These are phyloP conservation scores for Gilbertella persicaria DNA, from an alignment of 371 early-diverging fungal genomes.

Conservation along the genomic window DNA sequence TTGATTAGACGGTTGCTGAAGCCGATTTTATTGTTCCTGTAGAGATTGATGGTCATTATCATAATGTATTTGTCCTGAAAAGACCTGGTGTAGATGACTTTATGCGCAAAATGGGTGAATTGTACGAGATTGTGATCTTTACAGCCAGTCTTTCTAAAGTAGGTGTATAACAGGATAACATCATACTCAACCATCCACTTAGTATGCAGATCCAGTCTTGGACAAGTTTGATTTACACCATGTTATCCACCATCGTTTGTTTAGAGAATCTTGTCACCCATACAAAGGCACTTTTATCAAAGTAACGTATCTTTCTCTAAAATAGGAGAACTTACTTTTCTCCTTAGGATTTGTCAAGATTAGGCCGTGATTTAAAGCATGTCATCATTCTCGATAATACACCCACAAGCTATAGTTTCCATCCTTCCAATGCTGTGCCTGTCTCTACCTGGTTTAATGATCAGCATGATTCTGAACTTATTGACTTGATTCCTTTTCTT, in stretches of 20 bases:
- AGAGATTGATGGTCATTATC: slow-evolving; percentile 87
- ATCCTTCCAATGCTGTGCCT: slow-evolving; percentile 93
- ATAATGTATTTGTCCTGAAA: slow-evolving; percentile 94
- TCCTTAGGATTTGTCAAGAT: slow-evolving; percentile 72
- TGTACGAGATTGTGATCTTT: slow-evolving; percentile 94
- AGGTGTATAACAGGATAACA: slow-evolving; percentile 15
- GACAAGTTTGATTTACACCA: slow-evolving; percentile 87
- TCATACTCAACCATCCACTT: not conserved
- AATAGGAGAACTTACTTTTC: not conserved
- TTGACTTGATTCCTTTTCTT: slow-evolving; percentile 77
- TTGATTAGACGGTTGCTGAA: slow-evolving; percentile 62
- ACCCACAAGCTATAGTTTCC: slow-evolving; percentile 93
- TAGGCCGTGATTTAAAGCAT: slow-evolving; percentile 79
- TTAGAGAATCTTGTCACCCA: slow-evolving; percentile 94
- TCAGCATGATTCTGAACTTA: slow-evolving; percentile 89
- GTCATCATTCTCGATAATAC: slow-evolving; percentile 90
- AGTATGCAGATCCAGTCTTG: slow-evolving; percentile 97
- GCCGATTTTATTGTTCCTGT: slow-evolving; percentile 89
- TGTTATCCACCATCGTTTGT: slow-evolving; percentile 88
- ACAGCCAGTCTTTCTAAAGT: slow-evolving; percentile 96
- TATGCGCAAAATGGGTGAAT: slow-evolving; percentile 81
- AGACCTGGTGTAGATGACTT: slow-evolving; percentile 95
- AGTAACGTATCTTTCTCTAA: slow-evolving; percentile 48
- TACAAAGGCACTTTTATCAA: slow-evolving; percentile 96
- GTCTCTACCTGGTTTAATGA: slow-evolving; percentile 97